These are phyloP conservation scores for Teratosphaeria pseudoeucalypti DNA, from an alignment of 2,329 filamentous ascomycete species.

Conservation along the genomic window DNA sequence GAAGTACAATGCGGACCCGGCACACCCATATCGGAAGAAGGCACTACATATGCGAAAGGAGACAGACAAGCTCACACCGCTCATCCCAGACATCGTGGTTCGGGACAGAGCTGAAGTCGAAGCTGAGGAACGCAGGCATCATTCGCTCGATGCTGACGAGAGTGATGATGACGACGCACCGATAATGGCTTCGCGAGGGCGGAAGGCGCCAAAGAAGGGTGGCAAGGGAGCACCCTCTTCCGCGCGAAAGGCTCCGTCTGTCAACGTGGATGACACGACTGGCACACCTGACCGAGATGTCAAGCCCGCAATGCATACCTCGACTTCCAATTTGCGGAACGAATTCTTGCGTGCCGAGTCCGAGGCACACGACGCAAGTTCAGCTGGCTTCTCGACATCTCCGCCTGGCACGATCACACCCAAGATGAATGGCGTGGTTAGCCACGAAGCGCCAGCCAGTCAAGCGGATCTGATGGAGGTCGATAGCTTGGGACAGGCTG, in stretches of 20 bases:
- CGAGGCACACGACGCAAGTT: constrained; percentile 62
- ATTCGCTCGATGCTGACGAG: constrained; percentile 77
- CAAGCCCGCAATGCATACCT: constrained; percentile 50
- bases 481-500: constrained; percentile 57
- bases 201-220: constrained; percentile 74
- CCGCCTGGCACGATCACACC: constrained; percentile 68
- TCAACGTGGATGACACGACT: constrained; percentile 55
- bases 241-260: constrained; percentile 27
- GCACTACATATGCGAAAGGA: constrained; percentile 95
- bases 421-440: constrained; percentile 51
- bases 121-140: constrained; percentile 58
- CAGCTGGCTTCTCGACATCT: constrained; percentile 73
- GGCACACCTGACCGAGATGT: constrained; percentile 61
- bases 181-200: constrained; percentile 92
- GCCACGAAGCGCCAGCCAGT: constrained; percentile 44
- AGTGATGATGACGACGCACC: constrained; percentile 68
- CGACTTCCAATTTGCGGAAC: constrained; percentile 41
- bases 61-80: constrained; percentile 87
- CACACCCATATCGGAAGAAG: constrained; percentile 80
- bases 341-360: constrained; percentile 56
- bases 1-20: constrained; percentile 84
- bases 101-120: constrained; percentile 90
- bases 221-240: constrained; percentile 45
- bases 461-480: constrained; percentile 81
- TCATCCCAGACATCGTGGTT: constrained; percentile 88